These are phyloP conservation scores for Tolypocladium nubicola DNA, from an alignment of 2,329 filamentous ascomycete genomes.

Conservation along the genomic window DNA sequence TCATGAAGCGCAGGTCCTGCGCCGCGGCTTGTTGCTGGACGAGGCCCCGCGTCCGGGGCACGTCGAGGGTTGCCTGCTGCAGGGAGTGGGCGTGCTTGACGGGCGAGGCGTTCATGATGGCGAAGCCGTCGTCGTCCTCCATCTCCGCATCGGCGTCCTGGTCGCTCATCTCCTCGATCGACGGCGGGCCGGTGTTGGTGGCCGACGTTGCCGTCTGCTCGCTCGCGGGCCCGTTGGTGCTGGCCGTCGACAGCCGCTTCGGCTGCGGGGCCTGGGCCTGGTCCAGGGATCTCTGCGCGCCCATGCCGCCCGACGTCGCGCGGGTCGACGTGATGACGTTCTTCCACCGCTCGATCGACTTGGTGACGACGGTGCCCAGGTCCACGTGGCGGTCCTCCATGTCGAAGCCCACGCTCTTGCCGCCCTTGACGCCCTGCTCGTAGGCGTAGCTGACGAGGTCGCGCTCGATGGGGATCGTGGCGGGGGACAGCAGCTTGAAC, in stretches of 20 bases:
- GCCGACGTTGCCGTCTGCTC: conserved; percentile 21
- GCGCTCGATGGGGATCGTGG: conserved; percentile 40
- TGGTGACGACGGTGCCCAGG: conserved; percentile 37
- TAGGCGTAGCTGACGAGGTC: conserved; percentile 35
- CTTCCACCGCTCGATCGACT: conserved; percentile 53
- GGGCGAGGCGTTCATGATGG: conserved; percentile 34
- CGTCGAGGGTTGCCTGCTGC: conserved; percentile 31
- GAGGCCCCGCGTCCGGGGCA: conserved; percentile 28
- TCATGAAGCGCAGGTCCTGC: conserved; percentile 29
- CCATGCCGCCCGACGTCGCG: conserved; percentile 31
- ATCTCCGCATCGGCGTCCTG: conserved; percentile 37
- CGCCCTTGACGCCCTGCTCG: conserved; percentile 31
- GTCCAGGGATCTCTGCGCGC: conserved; percentile 38
- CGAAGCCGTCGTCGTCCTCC: conserved; percentile 48
- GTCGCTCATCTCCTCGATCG: conserved; percentile 35
- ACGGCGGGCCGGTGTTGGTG: conserved; percentile 25
- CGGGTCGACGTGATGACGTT: conserved; percentile 44
- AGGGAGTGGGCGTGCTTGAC: conserved; percentile 24
- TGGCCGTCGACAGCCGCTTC: conserved; percentile 24
- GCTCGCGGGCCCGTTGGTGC: conserved; percentile 21
- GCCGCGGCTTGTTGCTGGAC: conserved; percentile 19
- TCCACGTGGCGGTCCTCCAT: conserved; percentile 42
- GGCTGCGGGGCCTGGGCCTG: conserved; percentile 14
- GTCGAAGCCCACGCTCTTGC: conserved; percentile 31
- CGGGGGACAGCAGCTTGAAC: conserved; percentile 41